Evolutionary conservation across 805 yeast species (phyloP).

Genomic region (Lachancea cidri): DNA sequence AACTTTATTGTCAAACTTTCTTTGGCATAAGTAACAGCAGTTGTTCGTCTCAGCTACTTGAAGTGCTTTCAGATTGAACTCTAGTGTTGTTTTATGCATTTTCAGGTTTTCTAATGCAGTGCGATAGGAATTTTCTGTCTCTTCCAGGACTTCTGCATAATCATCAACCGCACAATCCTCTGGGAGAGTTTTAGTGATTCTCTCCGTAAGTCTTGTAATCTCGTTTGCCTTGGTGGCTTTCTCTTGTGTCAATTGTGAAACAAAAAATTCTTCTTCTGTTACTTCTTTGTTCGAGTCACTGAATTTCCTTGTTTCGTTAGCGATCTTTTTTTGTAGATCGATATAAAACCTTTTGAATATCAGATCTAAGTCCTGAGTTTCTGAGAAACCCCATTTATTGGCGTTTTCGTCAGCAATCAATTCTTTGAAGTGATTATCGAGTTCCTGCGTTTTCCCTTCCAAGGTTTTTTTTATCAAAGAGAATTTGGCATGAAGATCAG

Average conservation of each 20-base stretch:
- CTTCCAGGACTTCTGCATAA: constrained; percentile 46
- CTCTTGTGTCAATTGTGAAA: constrained; percentile 11
- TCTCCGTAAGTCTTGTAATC: constrained; percentile 11
- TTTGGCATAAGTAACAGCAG: constrained; percentile 67
- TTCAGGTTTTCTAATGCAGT: constrained; percentile 61
- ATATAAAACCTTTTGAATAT: constrained; percentile 18
- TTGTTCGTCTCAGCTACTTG: constrained; percentile 51
- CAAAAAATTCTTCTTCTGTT: constrained; percentile 15
- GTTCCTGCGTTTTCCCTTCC: constrained; percentile 14
- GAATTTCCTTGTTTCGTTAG: constrained; percentile 11
- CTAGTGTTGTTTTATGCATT: constrained; percentile 61
- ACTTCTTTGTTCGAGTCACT: constrained; percentile 12
- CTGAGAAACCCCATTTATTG: constrained; percentile 11
- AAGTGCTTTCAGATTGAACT: constrained; percentile 66
- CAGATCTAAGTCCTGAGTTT: constrained; percentile 16
- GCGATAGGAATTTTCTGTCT: constrained; percentile 57
- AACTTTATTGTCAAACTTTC: constrained; percentile 48
- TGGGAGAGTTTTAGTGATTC: constrained; percentile 31
- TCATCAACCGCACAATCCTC: constrained; percentile 41
- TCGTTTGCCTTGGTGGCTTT: constrained; percentile 12
- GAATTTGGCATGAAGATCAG: constrained; percentile 54
- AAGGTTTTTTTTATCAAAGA: constrained; percentile 31
- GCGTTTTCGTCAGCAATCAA: constrained; percentile 10
- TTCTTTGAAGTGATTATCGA: constrained; percentile 7
- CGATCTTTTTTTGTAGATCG: constrained; percentile 18